Evolutionary conservation across 2,329 filamentous ascomycete species (phyloP).

Genomic region (Fusarium sp.): DNA sequence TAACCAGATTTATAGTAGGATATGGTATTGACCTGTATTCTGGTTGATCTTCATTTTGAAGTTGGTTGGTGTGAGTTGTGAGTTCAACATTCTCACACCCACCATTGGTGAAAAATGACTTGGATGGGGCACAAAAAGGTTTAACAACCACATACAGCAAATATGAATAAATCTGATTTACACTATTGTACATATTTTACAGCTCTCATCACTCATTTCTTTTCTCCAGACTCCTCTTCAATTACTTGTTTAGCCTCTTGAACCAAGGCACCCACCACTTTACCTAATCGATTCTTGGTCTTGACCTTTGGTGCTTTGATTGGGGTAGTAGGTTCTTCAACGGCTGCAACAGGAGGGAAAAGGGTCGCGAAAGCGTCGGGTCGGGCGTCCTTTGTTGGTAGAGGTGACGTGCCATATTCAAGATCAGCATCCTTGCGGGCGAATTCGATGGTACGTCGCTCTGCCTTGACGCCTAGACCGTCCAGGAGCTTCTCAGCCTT

Average conservation of each 20-base stretch:
- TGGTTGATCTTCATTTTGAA: slow-evolving; percentile 59
- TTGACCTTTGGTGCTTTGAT: background rate
- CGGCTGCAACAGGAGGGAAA: slow-evolving; percentile 60
- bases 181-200: slow-evolving; percentile 36
- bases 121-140: slow-evolving; percentile 16
- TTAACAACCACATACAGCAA: background rate
- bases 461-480: slow-evolving; percentile 75
- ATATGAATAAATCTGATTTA: background rate
- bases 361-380: slow-evolving; percentile 55
- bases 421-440: slow-evolving; percentile 73
- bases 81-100: slow-evolving; percentile 3
- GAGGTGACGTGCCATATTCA: slow-evolving; percentile 69
- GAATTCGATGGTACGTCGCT: slow-evolving; percentile 71
- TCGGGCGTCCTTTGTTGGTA: slow-evolving; percentile 12
- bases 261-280: slow-evolving; percentile 44
- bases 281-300: slow-evolving; percentile 44
- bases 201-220: slow-evolving; percentile 9
- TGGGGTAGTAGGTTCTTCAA: slow-evolving; percentile 38
- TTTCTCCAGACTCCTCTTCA: slow-evolving; percentile 1
- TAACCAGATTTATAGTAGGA: fast-evolving
- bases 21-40: slow-evolving; percentile 52
- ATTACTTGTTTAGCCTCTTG: slow-evolving; percentile 41
- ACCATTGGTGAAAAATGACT: slow-evolving; percentile 24
- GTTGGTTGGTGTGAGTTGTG: slow-evolving; percentile 20
- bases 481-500: slow-evolving; percentile 81